Conservation (phyloP, 805 yeast species). For the Ogataea zsoltii region DNA sequence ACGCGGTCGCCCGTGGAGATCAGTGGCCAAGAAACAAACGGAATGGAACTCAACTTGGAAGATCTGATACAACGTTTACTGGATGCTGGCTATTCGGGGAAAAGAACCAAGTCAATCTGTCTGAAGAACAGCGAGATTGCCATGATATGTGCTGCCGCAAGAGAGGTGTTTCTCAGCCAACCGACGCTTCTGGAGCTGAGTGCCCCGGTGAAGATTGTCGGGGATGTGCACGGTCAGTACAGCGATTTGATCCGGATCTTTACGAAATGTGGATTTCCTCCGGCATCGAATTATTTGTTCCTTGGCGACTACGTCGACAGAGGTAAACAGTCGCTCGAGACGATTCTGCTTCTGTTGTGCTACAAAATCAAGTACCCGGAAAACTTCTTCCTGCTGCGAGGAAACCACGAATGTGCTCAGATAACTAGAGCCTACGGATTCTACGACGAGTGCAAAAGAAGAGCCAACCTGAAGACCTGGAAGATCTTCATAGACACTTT, state of each 20-base stretch:
- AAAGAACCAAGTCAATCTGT: slow-evolving; percentile 86
- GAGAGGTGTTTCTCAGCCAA: slow-evolving; percentile 87
- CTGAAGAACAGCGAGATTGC: slow-evolving; percentile 88
- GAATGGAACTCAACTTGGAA: slow-evolving; percentile 50
- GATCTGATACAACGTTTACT: slow-evolving; percentile 85
- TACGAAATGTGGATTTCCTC: slow-evolving; percentile 97
- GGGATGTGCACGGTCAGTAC: slow-evolving; percentile 97
- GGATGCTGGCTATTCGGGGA: slow-evolving; percentile 96
- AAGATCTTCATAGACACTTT: slow-evolving; percentile 91
- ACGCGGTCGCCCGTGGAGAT: slow-evolving; percentile 24
- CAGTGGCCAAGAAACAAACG: slow-evolving; percentile 9
- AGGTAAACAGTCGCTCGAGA: slow-evolving; percentile 94
- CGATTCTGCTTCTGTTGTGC: slow-evolving; percentile 81
- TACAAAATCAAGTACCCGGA: slow-evolving; percentile 97
- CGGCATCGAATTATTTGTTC: slow-evolving; percentile 86
- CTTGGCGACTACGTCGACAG: slow-evolving; percentile 97
- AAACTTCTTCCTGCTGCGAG: slow-evolving; percentile 87
- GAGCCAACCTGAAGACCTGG: slow-evolving; percentile 93
- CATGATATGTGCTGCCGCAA: slow-evolving; percentile 78
- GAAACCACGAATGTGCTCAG: slow-evolving; percentile 97
- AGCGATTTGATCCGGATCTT: slow-evolving; percentile 87
- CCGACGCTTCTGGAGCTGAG: slow-evolving; percentile 86
- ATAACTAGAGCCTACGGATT: slow-evolving; percentile 97
- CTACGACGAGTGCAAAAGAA: slow-evolving; percentile 95
- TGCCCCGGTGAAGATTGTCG: slow-evolving; percentile 84